Evolutionary conservation across 2,329 filamentous ascomycete species (phyloP).

Genomic region (Metarhizium sp.): DNA sequence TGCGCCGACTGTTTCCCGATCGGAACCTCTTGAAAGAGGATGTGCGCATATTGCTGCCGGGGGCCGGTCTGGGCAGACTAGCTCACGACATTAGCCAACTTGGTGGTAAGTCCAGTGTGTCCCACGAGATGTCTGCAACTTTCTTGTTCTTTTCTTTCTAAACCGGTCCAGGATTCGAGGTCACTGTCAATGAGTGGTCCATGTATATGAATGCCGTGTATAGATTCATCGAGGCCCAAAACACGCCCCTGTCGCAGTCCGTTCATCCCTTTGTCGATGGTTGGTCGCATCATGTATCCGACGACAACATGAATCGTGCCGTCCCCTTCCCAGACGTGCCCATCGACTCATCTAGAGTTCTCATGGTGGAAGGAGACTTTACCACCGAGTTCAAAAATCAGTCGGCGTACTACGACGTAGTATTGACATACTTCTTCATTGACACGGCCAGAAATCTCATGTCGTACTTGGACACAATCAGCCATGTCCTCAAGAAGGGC

Average conservation of each 20-base stretch:
- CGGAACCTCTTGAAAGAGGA: constrained; percentile 3
- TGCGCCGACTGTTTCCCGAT: constrained; percentile 23
- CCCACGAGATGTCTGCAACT: not conserved
- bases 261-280: constrained; percentile 44
- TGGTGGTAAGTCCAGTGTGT: constrained; percentile 17
- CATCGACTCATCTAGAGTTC: constrained; percentile 25
- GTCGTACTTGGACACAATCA: constrained; percentile 44
- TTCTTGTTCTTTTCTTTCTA: not conserved
- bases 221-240: constrained; percentile 32
- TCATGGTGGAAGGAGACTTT: constrained; percentile 49
- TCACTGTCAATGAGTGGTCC: constrained; percentile 49
- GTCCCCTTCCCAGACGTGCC: constrained; percentile 34
- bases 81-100: constrained; percentile 40
- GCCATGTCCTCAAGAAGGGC: constrained; percentile 33
- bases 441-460: constrained; percentile 49
- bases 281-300: constrained; percentile 46
- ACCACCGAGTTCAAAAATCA: constrained; percentile 27
- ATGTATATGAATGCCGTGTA: constrained; percentile 48
- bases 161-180: constrained; percentile 32
- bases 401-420: constrained; percentile 30
- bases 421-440: constrained; percentile 51
- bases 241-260: constrained; percentile 13
- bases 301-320: constrained; percentile 33
- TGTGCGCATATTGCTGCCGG: constrained; percentile 38
- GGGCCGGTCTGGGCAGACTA: constrained; percentile 42